Evolutionary conservation across 2,329 filamentous ascomycete species (phyloP).

Genomic region (Aspergillus glaucus): DNA sequence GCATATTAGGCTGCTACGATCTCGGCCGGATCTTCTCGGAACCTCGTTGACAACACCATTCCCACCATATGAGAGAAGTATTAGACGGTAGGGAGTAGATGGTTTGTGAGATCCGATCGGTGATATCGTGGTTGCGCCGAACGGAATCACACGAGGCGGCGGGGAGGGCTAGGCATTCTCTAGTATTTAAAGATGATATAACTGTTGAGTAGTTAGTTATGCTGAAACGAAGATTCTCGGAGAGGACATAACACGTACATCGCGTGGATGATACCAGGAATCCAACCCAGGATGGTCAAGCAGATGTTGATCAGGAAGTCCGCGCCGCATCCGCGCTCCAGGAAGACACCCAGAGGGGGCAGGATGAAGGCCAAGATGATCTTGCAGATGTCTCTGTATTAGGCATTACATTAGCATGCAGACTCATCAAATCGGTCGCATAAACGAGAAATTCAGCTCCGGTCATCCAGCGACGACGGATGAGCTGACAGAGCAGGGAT

Average conservation of each 20-base stretch:
- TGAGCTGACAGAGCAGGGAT: background rate
- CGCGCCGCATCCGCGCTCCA: constrained; percentile 81
- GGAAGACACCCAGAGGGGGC: constrained; percentile 86
- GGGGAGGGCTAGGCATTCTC: constrained; percentile 12
- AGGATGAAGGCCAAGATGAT: constrained; percentile 85
- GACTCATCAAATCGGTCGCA: background rate
- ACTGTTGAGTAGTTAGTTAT: constrained; percentile 32
- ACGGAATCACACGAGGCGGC: constrained; percentile 2
- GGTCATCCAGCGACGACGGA: background rate
- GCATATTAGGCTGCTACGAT: constrained; percentile 17
- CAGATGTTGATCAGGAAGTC: constrained; percentile 91
- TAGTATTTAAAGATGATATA: constrained; percentile 91
- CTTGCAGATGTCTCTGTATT: constrained; percentile 64
- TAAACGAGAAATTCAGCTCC: background rate
- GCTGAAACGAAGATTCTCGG: background rate
- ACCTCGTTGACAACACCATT: constrained; percentile 15
- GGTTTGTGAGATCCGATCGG: background rate
- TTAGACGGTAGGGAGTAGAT: background rate
- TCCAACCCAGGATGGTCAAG: constrained; percentile 69
- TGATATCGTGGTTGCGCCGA: constrained; percentile 1
- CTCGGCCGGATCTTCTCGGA: constrained; percentile 24
- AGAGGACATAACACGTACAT: constrained; percentile 51
- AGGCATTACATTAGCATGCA: background rate
- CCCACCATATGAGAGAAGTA: background rate
- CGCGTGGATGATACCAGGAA: constrained; percentile 86